Evolutionary conservation across 805 yeast genomes (phyloP), one percentile per base, ranked within the genome.

Genomic region (Priceomyces medius): DNA sequence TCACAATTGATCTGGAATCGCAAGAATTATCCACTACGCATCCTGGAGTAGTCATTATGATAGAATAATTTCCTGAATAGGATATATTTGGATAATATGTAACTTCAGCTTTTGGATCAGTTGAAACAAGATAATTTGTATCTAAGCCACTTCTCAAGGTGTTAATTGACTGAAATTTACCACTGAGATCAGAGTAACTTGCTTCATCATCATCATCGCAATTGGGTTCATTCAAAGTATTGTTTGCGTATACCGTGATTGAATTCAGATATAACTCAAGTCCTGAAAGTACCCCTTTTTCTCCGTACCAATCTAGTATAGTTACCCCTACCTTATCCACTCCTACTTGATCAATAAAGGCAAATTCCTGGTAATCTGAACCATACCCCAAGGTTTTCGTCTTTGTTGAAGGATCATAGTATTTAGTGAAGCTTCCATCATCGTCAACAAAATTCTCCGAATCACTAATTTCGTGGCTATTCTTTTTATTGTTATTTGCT

Each of bases 1-100:
- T 87, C 3, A 87, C 91, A 19, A 79, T 74, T 8, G 95, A 91
- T 56, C 99, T 76, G 16, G 65, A 44, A 17, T 58, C 50, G 63
- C 99, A 93, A 0, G 93, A 74, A 37, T 66, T 62, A 56, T 86
- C 96, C 3, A 51, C 58, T 1, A 59, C 40, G 65, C 99, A 93
- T 0, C 98, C 98, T 0, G 97, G 97, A 0, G 99, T 93, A 52
- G 79, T 83, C 37, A 90, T 52, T 39, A 79, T 67, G 18, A 93
- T 71, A 0, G 87, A 69, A 59, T 88, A 93, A 44, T 80, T 71
- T 7, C 97, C 97, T 0, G 87, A 71, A 47, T 79, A 75, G 0
- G 85, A 69, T 14, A 88, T 77, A 49, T 83, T 83, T 7, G 96
- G 88, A 42, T 73, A 71, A 54, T 83, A 81, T 1, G 73, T 68